Conservation (phyloP, 2,329 filamentous ascomycete species). For the Rhynchosporium secalis region DNA sequence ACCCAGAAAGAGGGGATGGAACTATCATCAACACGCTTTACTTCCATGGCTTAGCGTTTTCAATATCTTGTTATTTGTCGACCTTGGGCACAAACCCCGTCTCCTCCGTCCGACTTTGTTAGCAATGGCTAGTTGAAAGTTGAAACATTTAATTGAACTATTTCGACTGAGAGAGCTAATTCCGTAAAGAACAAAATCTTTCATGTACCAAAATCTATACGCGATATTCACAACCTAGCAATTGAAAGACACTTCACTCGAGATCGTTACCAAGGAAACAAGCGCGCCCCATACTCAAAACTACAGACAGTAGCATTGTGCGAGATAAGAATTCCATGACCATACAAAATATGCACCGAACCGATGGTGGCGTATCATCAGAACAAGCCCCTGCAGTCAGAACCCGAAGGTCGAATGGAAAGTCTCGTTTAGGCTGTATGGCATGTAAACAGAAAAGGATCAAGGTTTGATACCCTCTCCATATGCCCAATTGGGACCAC, state of each 20-base stretch:
- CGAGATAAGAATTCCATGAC: not conserved
- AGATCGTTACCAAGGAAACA: not conserved
- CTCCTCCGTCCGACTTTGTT: not conserved
- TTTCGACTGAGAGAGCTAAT: not conserved
- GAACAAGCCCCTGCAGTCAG: not conserved
- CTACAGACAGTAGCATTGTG: not conserved
- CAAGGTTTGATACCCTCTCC: constrained; percentile 19
- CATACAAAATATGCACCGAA: constrained; percentile 5
- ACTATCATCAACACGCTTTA: not conserved
- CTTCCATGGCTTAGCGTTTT: constrained; percentile 1
- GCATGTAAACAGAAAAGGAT: constrained; percentile 24
- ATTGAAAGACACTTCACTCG: not conserved
- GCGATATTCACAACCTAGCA: not conserved
- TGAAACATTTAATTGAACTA: not conserved
- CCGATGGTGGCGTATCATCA: not conserved
- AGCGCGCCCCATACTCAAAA: not conserved
- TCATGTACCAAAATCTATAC: not conserved
- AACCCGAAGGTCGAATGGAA: constrained; percentile 21
- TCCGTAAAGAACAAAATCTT: not conserved
- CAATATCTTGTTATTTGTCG: not conserved
- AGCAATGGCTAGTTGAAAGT: not conserved
- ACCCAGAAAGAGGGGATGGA: constrained; percentile 8
- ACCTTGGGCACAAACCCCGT: not conserved
- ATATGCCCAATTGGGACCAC: not conserved
- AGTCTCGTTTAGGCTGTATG: constrained; percentile 23